Conservation (phyloP, 805 yeast genomes). For the Candida quercuum region DNA sequence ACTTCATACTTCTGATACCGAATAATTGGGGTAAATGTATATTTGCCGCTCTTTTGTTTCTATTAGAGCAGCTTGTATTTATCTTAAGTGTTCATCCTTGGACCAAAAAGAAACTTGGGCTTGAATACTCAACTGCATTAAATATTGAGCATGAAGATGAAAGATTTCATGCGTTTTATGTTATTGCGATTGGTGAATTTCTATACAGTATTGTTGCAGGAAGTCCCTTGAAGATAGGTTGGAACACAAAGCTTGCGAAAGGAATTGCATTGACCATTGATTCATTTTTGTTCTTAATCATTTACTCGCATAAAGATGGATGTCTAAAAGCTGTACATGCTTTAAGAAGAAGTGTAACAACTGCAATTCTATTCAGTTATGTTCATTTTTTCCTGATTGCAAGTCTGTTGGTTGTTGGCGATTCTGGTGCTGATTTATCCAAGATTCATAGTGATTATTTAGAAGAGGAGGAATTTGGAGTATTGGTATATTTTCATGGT, state of each 20-base stretch:
- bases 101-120: slow-evolving; percentile 35
- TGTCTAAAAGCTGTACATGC: slow-evolving; percentile 46
- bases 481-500: slow-evolving; percentile 46
- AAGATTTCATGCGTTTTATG: slow-evolving; percentile 49
- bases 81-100: slow-evolving; percentile 40
- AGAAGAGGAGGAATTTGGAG: slow-evolving; percentile 30
- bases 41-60: slow-evolving; percentile 33
- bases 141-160: slow-evolving; percentile 67
- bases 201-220: slow-evolving; percentile 46
- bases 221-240: slow-evolving; percentile 43
- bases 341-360: slow-evolving; percentile 38
- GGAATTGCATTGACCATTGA: slow-evolving; percentile 43
- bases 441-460: slow-evolving; percentile 24
- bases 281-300: slow-evolving; percentile 45
- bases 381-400: slow-evolving; percentile 49
- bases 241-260: slow-evolving; percentile 34
- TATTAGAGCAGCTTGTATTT: slow-evolving; percentile 37
- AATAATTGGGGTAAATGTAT: slow-evolving; percentile 41
- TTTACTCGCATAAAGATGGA: slow-evolving; percentile 53
- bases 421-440: slow-evolving; percentile 48
- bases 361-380: slow-evolving; percentile 43
- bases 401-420: slow-evolving; percentile 49
- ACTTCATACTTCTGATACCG: slow-evolving; percentile 42
- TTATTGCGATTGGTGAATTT: slow-evolving; percentile 64
- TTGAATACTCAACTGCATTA: slow-evolving; percentile 50